Base-by-base conservation (phyloP, 2,329 filamentous ascomycete genomes). In the Fusarium camptoceras region DNA sequence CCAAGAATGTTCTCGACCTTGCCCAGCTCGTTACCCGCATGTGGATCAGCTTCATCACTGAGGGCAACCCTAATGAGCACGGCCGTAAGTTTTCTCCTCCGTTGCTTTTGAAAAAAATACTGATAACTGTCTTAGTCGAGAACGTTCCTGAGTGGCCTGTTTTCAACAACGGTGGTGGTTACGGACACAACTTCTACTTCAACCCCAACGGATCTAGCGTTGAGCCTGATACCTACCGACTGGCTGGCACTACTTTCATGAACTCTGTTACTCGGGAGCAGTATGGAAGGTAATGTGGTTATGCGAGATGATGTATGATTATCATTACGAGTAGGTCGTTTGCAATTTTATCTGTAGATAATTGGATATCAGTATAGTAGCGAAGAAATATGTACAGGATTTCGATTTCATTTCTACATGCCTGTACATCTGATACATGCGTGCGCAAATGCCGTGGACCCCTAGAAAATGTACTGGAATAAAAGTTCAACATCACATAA, bases 1-100 rank as follows among this genome's bases (percentile, higher is more conserved):
- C 84, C 1, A 72, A 81, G 53, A 80, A 77, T n/a, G 60, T 74
- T 18, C 51, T 74, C 4, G 59, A 57, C 12, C 28, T 88, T 16
- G 82, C 84, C 9, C 75, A 80, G 54, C 75, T 83, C 64, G 86
- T 85, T 1, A 73, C 59, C 15, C 70, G 62, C 27, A 74, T 73
- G 70, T 74, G 72, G 72, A 81, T 84, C 25, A 81, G 79, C 25
- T 88, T 87, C 66, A 70, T 75, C 16, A 49, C 60, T 3, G 69
- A 66, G 27, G 71, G 71, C 10, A 54, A 72, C 25, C 86, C 85
- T n/a, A 86, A 84, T 62, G 66, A 70, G 18, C 73, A 70, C 11
- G 49, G 49, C 5, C 49, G 49, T 53, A 53, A 53, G 49, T 28
- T 16, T 3, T 12, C n/a, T 5, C 8, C 8, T 20, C 27, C 11